Percentiles rank a stretch among this genome's conserved stretches.
Evolutionary conservation across 129 eudicot species (phyloP).

Genomic region (Erigeron canadensis): DNA sequence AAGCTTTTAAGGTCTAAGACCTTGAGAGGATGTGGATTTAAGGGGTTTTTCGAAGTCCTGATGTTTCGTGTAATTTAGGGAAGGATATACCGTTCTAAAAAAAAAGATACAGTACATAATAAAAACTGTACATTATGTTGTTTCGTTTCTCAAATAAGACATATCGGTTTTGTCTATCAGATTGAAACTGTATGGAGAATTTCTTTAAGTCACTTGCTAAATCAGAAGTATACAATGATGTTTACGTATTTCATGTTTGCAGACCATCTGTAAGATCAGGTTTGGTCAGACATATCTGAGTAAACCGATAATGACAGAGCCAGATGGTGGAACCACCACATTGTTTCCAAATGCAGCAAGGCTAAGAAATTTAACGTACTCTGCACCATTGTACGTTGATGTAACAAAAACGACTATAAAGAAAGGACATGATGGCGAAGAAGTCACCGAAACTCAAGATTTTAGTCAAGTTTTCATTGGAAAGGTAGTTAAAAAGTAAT

Average conservation of each 20-base stretch:
- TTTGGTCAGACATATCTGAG: slow-evolving; percentile 86
- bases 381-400: slow-evolving; percentile 95
- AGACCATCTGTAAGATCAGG: slow-evolving; percentile 83
- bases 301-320: slow-evolving; percentile 97
- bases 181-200: too few species aligned
- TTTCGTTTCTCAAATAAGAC: too few species aligned
- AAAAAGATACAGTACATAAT: too few species aligned
- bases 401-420: slow-evolving; percentile 72
- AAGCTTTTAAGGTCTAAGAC: too few species aligned
- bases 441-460: slow-evolving; percentile 79
- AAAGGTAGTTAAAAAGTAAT: slow-evolving; percentile 46
- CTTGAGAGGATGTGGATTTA: too few species aligned
- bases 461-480: slow-evolving; percentile 84
- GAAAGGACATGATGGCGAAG: slow-evolving; percentile 96
- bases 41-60: too few species aligned
- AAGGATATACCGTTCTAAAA: too few species aligned
- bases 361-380: slow-evolving; percentile 85
- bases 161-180: too few species aligned
- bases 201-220: neutral
- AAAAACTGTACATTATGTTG: too few species aligned
- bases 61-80: too few species aligned
- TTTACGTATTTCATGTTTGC: slow-evolving; percentile 31
- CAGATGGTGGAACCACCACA: slow-evolving; percentile 92
- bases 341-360: slow-evolving; percentile 95
- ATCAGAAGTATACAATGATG: neutral